Base-by-base conservation (phyloP, 2,329 filamentous ascomycete species). In the Sarocladium oryzae region DNA sequence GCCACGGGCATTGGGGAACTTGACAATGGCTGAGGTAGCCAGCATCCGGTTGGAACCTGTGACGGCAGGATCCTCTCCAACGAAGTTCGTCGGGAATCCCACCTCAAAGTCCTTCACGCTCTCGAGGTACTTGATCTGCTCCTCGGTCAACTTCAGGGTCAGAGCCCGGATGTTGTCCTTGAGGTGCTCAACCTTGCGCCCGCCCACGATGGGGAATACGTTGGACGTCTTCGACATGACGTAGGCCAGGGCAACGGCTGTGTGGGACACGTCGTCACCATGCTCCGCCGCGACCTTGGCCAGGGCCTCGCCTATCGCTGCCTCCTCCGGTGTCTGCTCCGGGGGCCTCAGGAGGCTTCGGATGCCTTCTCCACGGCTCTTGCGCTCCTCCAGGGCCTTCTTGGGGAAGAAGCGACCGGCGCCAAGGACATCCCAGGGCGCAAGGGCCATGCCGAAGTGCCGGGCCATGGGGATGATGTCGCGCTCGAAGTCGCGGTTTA, bases 61-160 rank as follows among this genome's bases (percentile, higher is more conserved):
- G 4, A 45, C 40, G 28, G 40, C 40, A 45, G 54, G 54, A 40
- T 55, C 51, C 15, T 36, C 28, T 16, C 52, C 50, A 4, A 54
- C 13, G 28, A 56, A 52, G 23, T 23, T 54, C 13, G n/a, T 20
- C 2, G 56, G 57, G 63, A 81, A 84, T 0, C 81, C 80, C 24
- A 72, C 30, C 18, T 83, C 75, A 56, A 85, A 85, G 2, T 68
- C 60, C 43, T 67, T 66, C 11, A 76, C 73, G 2, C 60, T 62
- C 55, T 85, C 80, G 52, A 85, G 77, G 54, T 75, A 71, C 24
- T 68, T 62, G 8, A 84, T 67, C 50, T 85, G 77, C 7, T 77
- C 71, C 0, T 73, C 66, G 0, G 71, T 72, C 48, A 84, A 63
- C 21, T 62, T 57, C 30, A 84, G 60, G 4, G 61, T 68, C 51